Evolutionary conservation across 139 green algal species (phyloP), one percentile per base, ranked within the genome.

Genomic region (Chlamydomonas applanata): DNA sequence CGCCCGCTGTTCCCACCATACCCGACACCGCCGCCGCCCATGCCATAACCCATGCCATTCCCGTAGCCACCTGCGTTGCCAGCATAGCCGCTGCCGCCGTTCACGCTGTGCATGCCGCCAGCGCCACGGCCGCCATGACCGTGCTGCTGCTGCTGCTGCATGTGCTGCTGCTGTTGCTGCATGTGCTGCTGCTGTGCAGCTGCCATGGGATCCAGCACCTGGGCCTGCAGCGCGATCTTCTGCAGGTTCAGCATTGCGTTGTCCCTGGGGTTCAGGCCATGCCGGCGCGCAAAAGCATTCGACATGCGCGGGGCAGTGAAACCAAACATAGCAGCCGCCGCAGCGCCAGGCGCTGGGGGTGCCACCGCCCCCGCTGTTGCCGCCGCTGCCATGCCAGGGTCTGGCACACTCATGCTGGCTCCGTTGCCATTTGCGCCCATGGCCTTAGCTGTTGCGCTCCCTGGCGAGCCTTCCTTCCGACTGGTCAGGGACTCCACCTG

Each of bases 231-330:
- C 3, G 76, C 77, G 24, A 86, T 78, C 73, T 88, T 88, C 77
- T 88, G 83, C 36, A 84, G 77, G 63, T 88, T 88, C 32, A 89
- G 13, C 79, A 86, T 83, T 49, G 83, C 74, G 60, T 85, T 87
- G 66, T 89, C 82, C 60, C 83, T 84, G 24, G 86, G 87, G 66
- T 92, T 85, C 24, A 95, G 81, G 34, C 90, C 90, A 70, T 93
- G 86, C 46, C 90, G 89, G 27, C 90, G 79, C 2, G 89, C 89
- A 56, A 94, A 93, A 35, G 89, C 87, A 79, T 95, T 95, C 19
- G 78, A 89, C 88, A 93, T 93, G 75, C 88, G 80, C 0, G 88
- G 86, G 11, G 82, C 86, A 46, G 74, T 82, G 61, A 71, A 79
- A n/a, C 71, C 78, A 34, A 85, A 52, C 64, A 81, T 52, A 33